Conservation (phyloP, 2,329 filamentous ascomycete genomes). For the Parastagonospora nodorum region DNA sequence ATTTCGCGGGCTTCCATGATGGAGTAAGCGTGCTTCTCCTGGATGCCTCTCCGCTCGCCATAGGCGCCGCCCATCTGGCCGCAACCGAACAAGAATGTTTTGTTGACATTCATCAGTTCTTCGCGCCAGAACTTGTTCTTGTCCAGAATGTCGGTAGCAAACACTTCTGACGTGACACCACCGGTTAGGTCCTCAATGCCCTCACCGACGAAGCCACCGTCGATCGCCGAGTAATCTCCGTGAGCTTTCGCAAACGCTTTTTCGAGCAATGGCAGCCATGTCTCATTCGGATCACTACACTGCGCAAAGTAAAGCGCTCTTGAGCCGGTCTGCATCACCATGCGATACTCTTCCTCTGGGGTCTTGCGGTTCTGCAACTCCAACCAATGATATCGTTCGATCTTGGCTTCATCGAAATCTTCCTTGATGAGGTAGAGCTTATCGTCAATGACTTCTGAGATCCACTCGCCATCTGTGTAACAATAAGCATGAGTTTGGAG, state of each 20-base stretch:
- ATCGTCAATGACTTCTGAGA: conserved; percentile 88
- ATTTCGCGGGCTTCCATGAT: conserved; percentile 65
- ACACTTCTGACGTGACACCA: conserved; percentile 71
- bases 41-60: conserved; percentile 57
- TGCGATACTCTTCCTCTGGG: conserved; percentile 70
- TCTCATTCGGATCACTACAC: conserved; percentile 77
- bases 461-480: conserved; percentile 78
- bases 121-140: conserved; percentile 83
- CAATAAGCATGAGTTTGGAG: conserved; percentile 24
- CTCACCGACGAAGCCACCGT: conserved; percentile 73
- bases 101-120: conserved; percentile 78
- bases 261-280: conserved; percentile 79
- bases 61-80: conserved; percentile 68
- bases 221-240: conserved; percentile 76
- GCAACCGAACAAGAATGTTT: conserved; percentile 79
- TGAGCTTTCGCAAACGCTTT: conserved; percentile 87
- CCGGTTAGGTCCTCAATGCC: conserved; percentile 66
- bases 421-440: conserved; percentile 84
- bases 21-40: conserved; percentile 60
- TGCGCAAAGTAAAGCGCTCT: conserved; percentile 79
- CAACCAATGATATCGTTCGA: conserved; percentile 74
- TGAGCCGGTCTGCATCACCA: conserved; percentile 74
- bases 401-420: conserved; percentile 75
- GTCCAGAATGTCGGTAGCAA: conserved; percentile 74
- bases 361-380: conserved; percentile 73